Conservation (phyloP, 305 asterid species). For the Fraxinus baroniana region DNA sequence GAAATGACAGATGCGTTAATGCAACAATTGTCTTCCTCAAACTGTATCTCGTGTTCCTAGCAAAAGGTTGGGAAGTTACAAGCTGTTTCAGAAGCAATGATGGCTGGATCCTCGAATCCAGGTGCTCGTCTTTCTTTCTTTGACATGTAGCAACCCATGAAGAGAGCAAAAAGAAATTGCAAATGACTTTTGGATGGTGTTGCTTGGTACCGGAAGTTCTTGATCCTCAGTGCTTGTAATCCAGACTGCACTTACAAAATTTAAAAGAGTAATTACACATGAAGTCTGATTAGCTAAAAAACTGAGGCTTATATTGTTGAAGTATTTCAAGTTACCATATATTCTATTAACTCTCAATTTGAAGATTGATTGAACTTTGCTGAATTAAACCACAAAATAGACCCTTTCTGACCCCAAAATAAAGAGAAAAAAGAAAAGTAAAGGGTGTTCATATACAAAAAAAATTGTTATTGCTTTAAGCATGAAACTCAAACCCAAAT, state of each 20-base stretch:
- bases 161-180: not conserved
- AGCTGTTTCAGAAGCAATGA: constrained; percentile 27
- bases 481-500: not conserved
- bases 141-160: constrained; percentile 19
- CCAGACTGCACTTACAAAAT: not conserved
- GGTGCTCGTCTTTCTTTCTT: not conserved
- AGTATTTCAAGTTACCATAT: not conserved
- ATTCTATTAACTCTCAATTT: not conserved
- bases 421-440: not conserved
- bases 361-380: not conserved
- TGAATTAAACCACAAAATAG: not conserved
- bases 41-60: not conserved
- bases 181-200: not conserved
- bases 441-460: not conserved
- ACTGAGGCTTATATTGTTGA: not conserved
- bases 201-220: not conserved
- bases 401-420: not conserved
- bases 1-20: not conserved
- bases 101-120: constrained; percentile 12
- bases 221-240: not conserved
- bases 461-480: not conserved
- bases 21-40: not conserved
- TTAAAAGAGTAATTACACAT: not conserved
- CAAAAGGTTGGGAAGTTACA: constrained; percentile 12
- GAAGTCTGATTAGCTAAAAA: not conserved